Base-by-base conservation (phyloP, 2,329 filamentous ascomycete species). In the Cercospora brassicicola region DNA sequence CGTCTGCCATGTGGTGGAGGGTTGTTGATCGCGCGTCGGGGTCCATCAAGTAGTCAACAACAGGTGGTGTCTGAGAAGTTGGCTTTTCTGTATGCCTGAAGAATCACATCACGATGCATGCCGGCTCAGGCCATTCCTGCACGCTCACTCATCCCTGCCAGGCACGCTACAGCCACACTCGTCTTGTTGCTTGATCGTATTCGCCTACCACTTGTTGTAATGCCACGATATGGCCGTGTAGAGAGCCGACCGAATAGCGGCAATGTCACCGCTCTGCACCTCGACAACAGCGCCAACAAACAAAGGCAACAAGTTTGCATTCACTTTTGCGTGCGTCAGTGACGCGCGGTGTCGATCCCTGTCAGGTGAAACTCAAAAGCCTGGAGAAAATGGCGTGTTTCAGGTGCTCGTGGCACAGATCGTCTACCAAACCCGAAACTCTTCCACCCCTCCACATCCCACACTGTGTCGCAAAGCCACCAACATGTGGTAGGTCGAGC, bases 401-500 rank as follows among this genome's bases (percentile, higher is more conserved):
- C 62, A 31, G 36, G 18, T 48, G 59, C 36, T 7, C 28, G 56
- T 36, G 57, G 26, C 57, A 42, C 36, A 39, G 53, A 57, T 59
- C 15, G 28, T 33, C 23, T 13, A 56, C 53, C 23, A 31, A 13
- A 11, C 23, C 55, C 55, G 55, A 33, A 59, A 59, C 33, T 55
- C 62, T 36, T 56, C 61, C 48, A 64, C 33, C 51, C 20, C 31
- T 42, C 62, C 51, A 39, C 30, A 23, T 28, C 51, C 48, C 30
- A 56, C 5, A 56, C 51, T 33, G 33, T 26, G 9, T 2, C 36
- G 36, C 36, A 15, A 18, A 18, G 11, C 45, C 56, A 45, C 64
- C 30, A 65, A 39, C 30, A 65, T 65, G 64, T 65, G 64, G 64
- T 65, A 65, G 26, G 59, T 62, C 30, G 48, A 28, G 23, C 48